Base-by-base conservation (phyloP, 345 rosid genomes). In the Aquilaria yunnanensis region DNA sequence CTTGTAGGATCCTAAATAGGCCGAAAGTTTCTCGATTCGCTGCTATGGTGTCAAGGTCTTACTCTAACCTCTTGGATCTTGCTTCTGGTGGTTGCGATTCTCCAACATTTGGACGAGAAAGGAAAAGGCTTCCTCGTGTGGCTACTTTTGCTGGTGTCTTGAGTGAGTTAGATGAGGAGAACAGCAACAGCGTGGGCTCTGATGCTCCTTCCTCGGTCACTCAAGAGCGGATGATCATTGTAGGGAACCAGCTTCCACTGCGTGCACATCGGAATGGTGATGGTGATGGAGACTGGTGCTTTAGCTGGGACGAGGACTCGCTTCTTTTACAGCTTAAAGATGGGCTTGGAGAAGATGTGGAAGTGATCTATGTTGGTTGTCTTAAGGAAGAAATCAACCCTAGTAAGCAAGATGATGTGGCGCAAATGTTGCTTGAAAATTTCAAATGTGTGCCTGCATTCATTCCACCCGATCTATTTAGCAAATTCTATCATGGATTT, bases 391-490 rank as follows among this genome's bases (percentile, higher is more conserved):
- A 81, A 33, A 65, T 93, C 32, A 88, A 83, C 14, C 66, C 70
- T 0, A 59, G 53, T 1, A 85, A 93, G 57, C 98, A 93, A 75
- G 98, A 93, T 32, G 92, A 84, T 59, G 88, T 93, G 48, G 79
- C 98, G 0, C 97, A 85, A 71, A 90, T 70, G 14, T 70, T 93
- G 67, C 87, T 90, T 2, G 97, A 93, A 67, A 84, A 79, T 48
- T 93, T 90, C 78, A 93, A 87, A 79, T 93, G 98, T 60, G 96
- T 93, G 60, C 98, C 98, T 1, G 89, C 98, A 49, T 93, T 87
- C 53, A 77, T 93, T 65, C 85, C 92, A 54, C 79, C 87, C 6
- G 92, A 84, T 41, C 77, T 90, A 8, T 90, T 90, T 56, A 79
- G 81, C 23, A 93, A 84, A 60, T 93, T 74, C 77, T 93, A 93